These are phyloP conservation scores for Suillus occidentalis DNA, from an alignment of 768 basidiomycete species.

Conservation along the genomic window DNA sequence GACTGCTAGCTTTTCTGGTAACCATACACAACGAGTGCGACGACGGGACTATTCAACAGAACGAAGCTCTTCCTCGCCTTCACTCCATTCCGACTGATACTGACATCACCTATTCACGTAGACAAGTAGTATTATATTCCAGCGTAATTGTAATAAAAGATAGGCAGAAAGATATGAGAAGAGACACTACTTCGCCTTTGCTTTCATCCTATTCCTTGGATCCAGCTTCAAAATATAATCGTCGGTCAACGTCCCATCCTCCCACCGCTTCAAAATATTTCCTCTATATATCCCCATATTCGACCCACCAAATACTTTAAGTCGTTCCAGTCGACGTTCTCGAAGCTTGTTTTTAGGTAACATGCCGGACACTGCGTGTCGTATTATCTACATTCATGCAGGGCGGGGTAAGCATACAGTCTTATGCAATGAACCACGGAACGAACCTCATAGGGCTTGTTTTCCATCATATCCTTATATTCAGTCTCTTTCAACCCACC, in stretches of 20 bases:
- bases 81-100: not conserved
- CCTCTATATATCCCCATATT: conserved; percentile 74
- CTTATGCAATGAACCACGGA: not conserved
- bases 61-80: not conserved
- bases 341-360: conserved; percentile 97
- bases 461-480: conserved; percentile 79
- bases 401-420: not conserved
- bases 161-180: conserved; percentile 8
- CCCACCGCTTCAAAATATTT: conserved; percentile 83
- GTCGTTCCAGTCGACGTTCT: conserved; percentile 80
- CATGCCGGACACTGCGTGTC: conserved; percentile 97
- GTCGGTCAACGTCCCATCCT: conserved; percentile 70
- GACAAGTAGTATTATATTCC: conserved; percentile 2
- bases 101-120: not conserved
- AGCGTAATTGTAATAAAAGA: not conserved
- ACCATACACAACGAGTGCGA: not conserved
- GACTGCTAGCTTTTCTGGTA: not conserved
- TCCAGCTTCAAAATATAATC: conserved; percentile 29
- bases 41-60: conserved; percentile 1
- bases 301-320: conserved; percentile 83
- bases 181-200: conserved; percentile 17
- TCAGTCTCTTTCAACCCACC: conserved; percentile 92
- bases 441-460: conserved; percentile 83
- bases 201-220: conserved; percentile 19
- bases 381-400: conserved; percentile 68